These are phyloP conservation scores for Nannochloropsis granulata DNA, from an alignment of 108 stramenopile species.

Conservation along the genomic window DNA sequence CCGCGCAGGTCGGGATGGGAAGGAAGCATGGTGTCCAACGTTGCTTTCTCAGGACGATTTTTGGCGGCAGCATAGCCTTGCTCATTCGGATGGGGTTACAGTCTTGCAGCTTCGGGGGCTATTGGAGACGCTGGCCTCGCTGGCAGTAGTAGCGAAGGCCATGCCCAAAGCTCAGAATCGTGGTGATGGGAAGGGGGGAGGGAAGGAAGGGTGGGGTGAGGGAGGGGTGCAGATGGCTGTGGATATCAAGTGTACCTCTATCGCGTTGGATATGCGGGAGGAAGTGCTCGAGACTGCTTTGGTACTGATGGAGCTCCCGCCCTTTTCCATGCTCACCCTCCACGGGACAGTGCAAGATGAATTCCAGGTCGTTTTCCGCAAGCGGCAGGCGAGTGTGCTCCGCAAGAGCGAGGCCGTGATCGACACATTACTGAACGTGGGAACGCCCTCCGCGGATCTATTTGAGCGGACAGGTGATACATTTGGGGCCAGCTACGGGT, in stretches of 20 bases:
- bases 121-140: background rate
- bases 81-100: constrained; percentile 3
- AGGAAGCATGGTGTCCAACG: background rate
- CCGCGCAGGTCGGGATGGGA: constrained; percentile 27
- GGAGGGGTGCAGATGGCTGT: constrained; percentile 7
- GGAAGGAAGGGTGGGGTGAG: background rate
- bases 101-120: background rate
- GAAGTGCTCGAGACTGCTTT: constrained; percentile 20
- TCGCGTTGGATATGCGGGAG: constrained; percentile 6
- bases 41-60: constrained; percentile 16
- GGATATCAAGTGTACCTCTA: background rate
- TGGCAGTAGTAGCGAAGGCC: background rate
- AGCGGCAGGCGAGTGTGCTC: background rate
- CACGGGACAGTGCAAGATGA: constrained; percentile 7
- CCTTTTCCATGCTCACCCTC: background rate
- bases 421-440: constrained; percentile 5
- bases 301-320: constrained; percentile 5
- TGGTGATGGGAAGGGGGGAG: background rate
- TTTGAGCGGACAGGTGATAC: background rate
- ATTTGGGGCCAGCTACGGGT: constrained; percentile 17
- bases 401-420: background rate
- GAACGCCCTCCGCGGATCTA: background rate
- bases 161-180: background rate
- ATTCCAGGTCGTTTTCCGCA: constrained; percentile 8
- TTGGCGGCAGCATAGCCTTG: constrained; percentile 6